A percentile compares a stretch with the other conserved stretches of the same genome.
These are phyloP conservation scores for Aspergillus sp. DNA, from an alignment of 2,329 filamentous ascomycete species.

Conservation along the genomic window DNA sequence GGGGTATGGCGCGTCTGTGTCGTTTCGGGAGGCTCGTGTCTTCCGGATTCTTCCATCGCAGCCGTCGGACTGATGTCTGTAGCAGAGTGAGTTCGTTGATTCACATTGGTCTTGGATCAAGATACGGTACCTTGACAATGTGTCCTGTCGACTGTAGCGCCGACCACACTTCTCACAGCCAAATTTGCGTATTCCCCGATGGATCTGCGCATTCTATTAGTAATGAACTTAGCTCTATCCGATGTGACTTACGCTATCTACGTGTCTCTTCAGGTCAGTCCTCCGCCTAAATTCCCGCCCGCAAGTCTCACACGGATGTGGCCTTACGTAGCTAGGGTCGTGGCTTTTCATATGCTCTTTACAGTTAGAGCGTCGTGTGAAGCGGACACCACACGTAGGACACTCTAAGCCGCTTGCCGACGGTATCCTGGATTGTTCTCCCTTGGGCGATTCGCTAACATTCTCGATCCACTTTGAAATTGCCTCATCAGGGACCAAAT, in stretches of 20 bases:
- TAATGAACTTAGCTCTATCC: slow-evolving; percentile 13
- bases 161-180: slow-evolving; percentile 70
- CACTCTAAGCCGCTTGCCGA: slow-evolving; percentile 70
- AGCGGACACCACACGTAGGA: slow-evolving; percentile 73
- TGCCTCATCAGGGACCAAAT: slow-evolving; percentile 9
- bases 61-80: slow-evolving; percentile 23
- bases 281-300: slow-evolving; percentile 77
- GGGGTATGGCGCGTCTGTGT: background rate
- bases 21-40: background rate
- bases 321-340: slow-evolving; percentile 70
- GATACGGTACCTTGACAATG: slow-evolving; percentile 69
- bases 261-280: slow-evolving; percentile 69
- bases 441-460: slow-evolving; percentile 1
- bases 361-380: slow-evolving; percentile 83
- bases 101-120: background rate
- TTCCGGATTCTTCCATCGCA: slow-evolving; percentile 15
- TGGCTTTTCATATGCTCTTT: slow-evolving; percentile 86
- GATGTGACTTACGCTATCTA: slow-evolving; percentile 51
- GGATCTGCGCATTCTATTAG: slow-evolving; percentile 63
- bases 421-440: slow-evolving; percentile 24
- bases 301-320: slow-evolving; percentile 71
- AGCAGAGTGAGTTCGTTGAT: slow-evolving; percentile 4
- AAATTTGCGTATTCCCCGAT: slow-evolving; percentile 71
- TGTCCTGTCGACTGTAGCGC: slow-evolving; percentile 78
- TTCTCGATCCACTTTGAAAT: slow-evolving; percentile 16